Base-by-base conservation (phyloP, 805 yeast genomes). In the Peterozyma toletana region DNA sequence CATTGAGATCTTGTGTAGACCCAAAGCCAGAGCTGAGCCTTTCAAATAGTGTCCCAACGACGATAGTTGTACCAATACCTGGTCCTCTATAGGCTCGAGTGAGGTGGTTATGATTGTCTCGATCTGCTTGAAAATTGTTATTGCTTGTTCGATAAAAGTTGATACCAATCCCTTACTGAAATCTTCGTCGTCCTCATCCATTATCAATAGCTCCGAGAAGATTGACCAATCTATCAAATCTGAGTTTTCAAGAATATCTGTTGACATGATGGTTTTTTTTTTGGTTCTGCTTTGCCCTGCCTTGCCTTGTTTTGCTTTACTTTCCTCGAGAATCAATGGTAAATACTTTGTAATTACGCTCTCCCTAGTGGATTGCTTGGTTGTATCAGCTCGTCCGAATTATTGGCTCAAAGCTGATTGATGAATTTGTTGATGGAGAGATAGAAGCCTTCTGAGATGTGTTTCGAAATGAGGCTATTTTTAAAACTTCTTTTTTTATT, bases 141-240 rank as follows among this genome's bases (percentile, higher is more conserved):
- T 71, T 5, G 95, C 96, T 64, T 93, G 99, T 45, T 87, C 96
- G 46, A 84, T 86, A 61, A 86, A 91, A 30, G 95, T 89, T 48
- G 77, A 77, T 43, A 91, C 83, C 45, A 93, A 70, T 33, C 84
- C 74, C 53, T 78, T 70, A 31, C 91, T 82, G 68, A 93, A 93
- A 7, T 88, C 96, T 47, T 90, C 93, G 57, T 86, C 96, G 55
- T 91, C 98, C 57, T 91, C 96, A 63, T 93, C 99, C 97, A 93
- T 90, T 42, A 86, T 81, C 41, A 90, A 75, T 46, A 93, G 72
- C 67, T 93, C 98, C 45, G 82, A 78, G 59, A 93, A 83, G 29
- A 89, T 91, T 37, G 76, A 68, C 96, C 96, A 88, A 60, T 89
- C 90, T 48, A 93, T 82, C 50, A 86, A 68, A 35, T 86, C 95